These are phyloP conservation scores for Boletellus ananas DNA, from an alignment of 768 basidiomycete species.

Conservation along the genomic window DNA sequence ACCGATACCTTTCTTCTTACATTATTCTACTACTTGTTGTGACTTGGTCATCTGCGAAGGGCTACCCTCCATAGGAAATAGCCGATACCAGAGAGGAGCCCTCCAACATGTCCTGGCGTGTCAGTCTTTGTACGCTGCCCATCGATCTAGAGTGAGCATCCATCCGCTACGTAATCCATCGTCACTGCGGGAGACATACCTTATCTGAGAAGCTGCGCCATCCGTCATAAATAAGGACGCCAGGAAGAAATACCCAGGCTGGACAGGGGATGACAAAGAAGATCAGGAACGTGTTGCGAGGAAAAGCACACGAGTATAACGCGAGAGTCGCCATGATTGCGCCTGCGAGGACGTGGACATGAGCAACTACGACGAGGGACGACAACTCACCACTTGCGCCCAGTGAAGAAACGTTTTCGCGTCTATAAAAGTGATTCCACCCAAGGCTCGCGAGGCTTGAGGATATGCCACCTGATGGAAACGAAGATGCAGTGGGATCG, in stretches of 20 bases:
- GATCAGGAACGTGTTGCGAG: conserved; percentile 59
- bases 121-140: conserved; percentile 51
- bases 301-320: conserved; percentile 67
- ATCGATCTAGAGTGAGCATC: neutral
- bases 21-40: conserved; percentile 1
- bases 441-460: conserved; percentile 46
- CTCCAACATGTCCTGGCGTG: conserved; percentile 67
- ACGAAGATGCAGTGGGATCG: neutral
- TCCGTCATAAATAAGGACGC: conserved; percentile 42
- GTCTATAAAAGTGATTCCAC: conserved; percentile 41
- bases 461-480: conserved; percentile 53
- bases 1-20: conserved; percentile 12
- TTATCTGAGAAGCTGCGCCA: conserved; percentile 34
- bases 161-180: neutral
- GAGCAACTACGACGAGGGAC: neutral
- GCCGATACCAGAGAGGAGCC: conserved; percentile 55
- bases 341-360: conserved; percentile 39
- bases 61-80: conserved; percentile 41
- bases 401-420: conserved; percentile 36
- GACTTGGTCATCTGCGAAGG: conserved; percentile 27
- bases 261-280: conserved; percentile 79
- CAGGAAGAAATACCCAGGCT: conserved; percentile 70
- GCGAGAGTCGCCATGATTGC: conserved; percentile 70
- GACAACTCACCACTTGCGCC: conserved; percentile 69
- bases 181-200: conserved; percentile 21